phyloP scores from a whole-genome alignment of 768 basidiomycete genomes.

The Exsudoporus frostii region DNA sequence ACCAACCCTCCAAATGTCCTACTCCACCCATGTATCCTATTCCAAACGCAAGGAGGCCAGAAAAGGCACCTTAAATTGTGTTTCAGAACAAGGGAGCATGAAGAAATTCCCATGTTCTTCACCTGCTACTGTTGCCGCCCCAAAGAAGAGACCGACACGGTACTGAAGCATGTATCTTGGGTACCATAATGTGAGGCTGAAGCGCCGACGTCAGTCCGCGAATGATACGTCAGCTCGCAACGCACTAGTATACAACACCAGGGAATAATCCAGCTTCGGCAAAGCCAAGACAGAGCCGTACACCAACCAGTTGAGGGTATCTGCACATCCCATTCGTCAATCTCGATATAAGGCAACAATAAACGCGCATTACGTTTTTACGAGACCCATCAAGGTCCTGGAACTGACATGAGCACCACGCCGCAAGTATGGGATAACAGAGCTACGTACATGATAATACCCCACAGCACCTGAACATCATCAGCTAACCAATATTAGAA shows the following conservation, averaged over 20 bases:
- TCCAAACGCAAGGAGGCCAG: constrained; percentile 54
- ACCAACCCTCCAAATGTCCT: constrained; percentile 52
- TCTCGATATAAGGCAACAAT: background rate
- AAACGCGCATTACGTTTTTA: constrained; percentile 47
- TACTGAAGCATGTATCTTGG: constrained; percentile 58
- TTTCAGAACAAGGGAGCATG: background rate
- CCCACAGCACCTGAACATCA: constrained; percentile 55
- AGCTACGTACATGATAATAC: constrained; percentile 50
- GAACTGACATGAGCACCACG: background rate
- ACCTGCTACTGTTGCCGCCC: constrained; percentile 61
- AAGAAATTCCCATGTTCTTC: background rate
- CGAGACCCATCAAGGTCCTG: constrained; percentile 65
- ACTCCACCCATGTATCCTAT: constrained; percentile 52
- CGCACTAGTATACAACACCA: constrained; percentile 71
- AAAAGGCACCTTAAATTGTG: constrained; percentile 44
- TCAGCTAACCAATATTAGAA: background rate
- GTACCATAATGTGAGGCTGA: constrained; percentile 66
- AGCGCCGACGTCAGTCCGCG: background rate
- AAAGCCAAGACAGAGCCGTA: constrained; percentile 56
- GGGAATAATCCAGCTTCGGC: constrained; percentile 73
- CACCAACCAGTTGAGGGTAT: constrained; percentile 58
- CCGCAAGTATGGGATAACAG: background rate
- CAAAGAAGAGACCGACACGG: constrained; percentile 62
- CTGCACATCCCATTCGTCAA: constrained; percentile 30
- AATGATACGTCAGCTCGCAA: background rate